Evolutionary conservation across 495 filamentous ascomycete species (phyloP).

Genomic region (Letharia lupina): DNA sequence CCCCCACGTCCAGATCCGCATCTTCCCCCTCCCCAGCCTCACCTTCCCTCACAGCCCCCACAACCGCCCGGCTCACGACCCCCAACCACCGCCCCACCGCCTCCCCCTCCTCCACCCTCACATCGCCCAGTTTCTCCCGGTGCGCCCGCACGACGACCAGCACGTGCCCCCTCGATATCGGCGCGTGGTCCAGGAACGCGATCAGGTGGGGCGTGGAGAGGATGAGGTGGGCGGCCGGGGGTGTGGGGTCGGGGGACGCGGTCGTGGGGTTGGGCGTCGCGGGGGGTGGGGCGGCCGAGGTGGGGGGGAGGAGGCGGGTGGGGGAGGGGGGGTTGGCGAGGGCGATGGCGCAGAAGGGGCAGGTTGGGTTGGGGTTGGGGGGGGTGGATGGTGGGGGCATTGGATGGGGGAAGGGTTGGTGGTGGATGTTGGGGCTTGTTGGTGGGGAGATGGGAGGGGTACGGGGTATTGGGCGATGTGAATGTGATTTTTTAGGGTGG

Average conservation of each 20-base stretch:
- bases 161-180: conserved; percentile 68
- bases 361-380: conserved; percentile 29
- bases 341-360: conserved; percentile 63
- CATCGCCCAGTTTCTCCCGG: conserved; percentile 60
- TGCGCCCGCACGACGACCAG: conserved; percentile 67
- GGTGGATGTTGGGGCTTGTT: neutral
- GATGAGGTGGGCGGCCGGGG: conserved; percentile 53
- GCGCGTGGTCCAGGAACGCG: conserved; percentile 88
- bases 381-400: conserved; percentile 18
- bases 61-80: conserved; percentile 61
- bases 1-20: conserved; percentile 41
- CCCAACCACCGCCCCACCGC: conserved; percentile 67
- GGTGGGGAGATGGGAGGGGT: too few species aligned
- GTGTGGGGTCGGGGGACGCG: conserved; percentile 35
- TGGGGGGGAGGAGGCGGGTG: conserved; percentile 18
- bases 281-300: conserved; percentile 26
- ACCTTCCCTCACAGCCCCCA: conserved; percentile 35
- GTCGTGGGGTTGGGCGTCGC: conserved; percentile 32
- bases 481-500: too few species aligned
- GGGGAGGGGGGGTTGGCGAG: conserved; percentile 28
- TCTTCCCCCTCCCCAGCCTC: conserved; percentile 45
- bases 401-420: neutral
- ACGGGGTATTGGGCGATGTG: too few species aligned
- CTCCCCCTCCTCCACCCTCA: conserved; percentile 44
- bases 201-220: conserved; percentile 64